These are phyloP conservation scores for Starmerella bombi DNA, from an alignment of 805 yeast species.

Conservation along the genomic window DNA sequence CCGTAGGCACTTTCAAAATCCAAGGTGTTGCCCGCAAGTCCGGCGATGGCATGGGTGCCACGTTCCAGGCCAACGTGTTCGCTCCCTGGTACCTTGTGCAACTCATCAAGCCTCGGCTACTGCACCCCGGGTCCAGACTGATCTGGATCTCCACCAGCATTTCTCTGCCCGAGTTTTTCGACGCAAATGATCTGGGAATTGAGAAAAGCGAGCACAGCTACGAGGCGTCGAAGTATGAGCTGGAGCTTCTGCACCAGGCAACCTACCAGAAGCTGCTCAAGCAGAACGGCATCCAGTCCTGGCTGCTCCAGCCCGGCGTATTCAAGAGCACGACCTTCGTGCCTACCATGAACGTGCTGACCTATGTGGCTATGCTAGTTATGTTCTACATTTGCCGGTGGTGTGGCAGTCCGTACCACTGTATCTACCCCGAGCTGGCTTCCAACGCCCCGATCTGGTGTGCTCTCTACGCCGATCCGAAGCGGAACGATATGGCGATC, in stretches of 20 bases:
- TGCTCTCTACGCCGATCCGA: conserved; percentile 41
- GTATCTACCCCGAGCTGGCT: conserved; percentile 75
- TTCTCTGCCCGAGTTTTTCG: conserved; percentile 61
- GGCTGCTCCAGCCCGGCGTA: conserved; percentile 86
- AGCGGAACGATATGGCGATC: conserved; percentile 35
- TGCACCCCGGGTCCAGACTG: conserved; percentile 46
- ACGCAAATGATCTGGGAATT: conserved; percentile 63
- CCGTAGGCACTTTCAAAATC: conserved; percentile 72
- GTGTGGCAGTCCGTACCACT: conserved; percentile 79
- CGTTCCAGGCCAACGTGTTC: conserved; percentile 92
- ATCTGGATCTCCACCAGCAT: conserved; percentile 80
- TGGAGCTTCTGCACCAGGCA: conserved; percentile 71
- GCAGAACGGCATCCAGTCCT: conserved; percentile 48
- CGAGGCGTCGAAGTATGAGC: conserved; percentile 81
- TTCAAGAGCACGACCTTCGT: conserved; percentile 72
- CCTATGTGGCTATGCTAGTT: conserved; percentile 73
- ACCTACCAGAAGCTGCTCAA: conserved; percentile 40
- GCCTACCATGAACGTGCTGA: conserved; percentile 59
- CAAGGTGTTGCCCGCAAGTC: conserved; percentile 70
- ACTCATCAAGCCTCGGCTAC: conserved; percentile 32
- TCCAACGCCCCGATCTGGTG: conserved; percentile 77
- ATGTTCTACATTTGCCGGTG: conserved; percentile 73
- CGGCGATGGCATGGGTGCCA: conserved; percentile 65
- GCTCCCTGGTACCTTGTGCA: conserved; percentile 83
- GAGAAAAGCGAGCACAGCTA: conserved; percentile 53